Evolutionary conservation across 1,139 yeast species (phyloP).

Genomic region (Blastobotrys raffinosifermentans): DNA sequence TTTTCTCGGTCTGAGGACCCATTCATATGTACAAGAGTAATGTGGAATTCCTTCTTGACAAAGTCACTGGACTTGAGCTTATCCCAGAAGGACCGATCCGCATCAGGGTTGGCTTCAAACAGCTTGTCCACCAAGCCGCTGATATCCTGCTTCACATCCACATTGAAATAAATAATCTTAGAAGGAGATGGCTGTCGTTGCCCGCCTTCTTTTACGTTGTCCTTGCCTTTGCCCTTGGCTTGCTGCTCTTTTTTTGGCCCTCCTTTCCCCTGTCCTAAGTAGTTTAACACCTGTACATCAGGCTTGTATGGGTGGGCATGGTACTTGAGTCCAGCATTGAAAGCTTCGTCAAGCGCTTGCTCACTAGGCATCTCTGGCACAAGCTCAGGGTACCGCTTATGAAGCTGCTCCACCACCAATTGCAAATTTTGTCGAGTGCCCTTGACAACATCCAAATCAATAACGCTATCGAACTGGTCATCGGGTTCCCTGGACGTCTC

Average conservation of each 20-base stretch:
- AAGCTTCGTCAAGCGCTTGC: constrained; percentile 24
- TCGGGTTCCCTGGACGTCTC: constrained; percentile 52
- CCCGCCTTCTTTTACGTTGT: constrained; percentile 1
- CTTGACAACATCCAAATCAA: constrained; percentile 47
- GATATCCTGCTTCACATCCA: constrained; percentile 10
- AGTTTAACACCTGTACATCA: background rate
- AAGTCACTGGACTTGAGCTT: constrained; percentile 35
- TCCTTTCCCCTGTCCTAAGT: no score
- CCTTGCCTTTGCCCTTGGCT: background rate
- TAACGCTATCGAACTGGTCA: constrained; percentile 54
- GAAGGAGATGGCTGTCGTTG: background rate
- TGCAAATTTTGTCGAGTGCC: constrained; percentile 53
- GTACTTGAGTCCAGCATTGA: constrained; percentile 24
- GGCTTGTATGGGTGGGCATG: constrained; percentile 23
- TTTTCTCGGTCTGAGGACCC: constrained; percentile 21
- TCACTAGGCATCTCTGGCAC: constrained; percentile 39
- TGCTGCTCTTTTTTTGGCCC: background rate
- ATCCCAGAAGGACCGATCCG: constrained; percentile 22
- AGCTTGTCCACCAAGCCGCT: constrained; percentile 17
- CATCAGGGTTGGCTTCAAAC: constrained; percentile 16
- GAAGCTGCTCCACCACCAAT: constrained; percentile 38
- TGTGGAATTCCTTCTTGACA: constrained; percentile 56
- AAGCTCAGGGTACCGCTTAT: constrained; percentile 43
- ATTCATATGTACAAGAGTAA: constrained; percentile 62
- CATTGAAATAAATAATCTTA: constrained; percentile 17